Percentiles rank a stretch among this genome's conserved stretches.
These are phyloP conservation scores for Phytophthora ohioensis DNA, from an alignment of 352 stramenopile genomes.

Conservation along the genomic window DNA sequence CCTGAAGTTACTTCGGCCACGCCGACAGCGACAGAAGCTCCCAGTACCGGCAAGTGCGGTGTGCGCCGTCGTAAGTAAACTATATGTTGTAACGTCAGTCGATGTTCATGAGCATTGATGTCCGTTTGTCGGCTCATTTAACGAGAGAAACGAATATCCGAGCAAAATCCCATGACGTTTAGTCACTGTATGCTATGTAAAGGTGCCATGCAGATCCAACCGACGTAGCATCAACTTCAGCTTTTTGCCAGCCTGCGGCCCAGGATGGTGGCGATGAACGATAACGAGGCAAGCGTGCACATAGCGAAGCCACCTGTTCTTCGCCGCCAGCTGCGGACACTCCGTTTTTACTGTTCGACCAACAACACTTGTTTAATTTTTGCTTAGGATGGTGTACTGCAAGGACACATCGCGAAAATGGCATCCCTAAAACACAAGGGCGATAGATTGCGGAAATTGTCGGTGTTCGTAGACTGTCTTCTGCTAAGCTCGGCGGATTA, in stretches of 20 bases:
- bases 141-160: neutral
- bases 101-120: constrained; percentile 2
- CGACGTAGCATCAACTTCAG: constrained; percentile 5
- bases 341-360: constrained; percentile 21
- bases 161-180: neutral
- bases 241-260: neutral
- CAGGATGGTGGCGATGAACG: neutral
- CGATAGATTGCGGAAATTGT: neutral
- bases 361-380: constrained; percentile 17
- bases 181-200: constrained; percentile 9
- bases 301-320: neutral
- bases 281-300: neutral
- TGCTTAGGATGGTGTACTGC: constrained; percentile 16
- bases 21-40: neutral
- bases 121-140: constrained; percentile 1
- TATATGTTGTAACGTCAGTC: neutral
- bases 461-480: too few relatives aligned
- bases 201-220: constrained; percentile 10
- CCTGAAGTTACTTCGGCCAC: constrained; percentile 3
- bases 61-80: constrained; percentile 22
- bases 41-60: constrained; percentile 18
- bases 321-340: constrained; percentile 2
- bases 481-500: neutral
- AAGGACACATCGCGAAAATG: constrained; percentile 15
- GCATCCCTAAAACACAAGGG: neutral